phyloP scores from a whole-genome alignment of 106 monocot species.

The Phalaenopsis equestris region DNA sequence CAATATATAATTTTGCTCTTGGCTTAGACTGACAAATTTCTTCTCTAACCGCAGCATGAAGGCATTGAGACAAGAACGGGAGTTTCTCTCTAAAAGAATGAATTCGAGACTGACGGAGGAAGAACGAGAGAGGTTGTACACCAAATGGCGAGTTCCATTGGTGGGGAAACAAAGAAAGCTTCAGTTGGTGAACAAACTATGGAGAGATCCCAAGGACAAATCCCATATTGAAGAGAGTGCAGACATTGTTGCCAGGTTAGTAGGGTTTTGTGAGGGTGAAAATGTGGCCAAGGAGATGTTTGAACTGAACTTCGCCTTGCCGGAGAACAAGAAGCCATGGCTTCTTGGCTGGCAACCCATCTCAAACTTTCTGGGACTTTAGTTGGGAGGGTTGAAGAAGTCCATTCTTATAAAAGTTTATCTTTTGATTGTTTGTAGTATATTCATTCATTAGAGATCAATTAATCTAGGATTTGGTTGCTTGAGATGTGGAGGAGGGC shows the following conservation, averaged over 20 bases:
- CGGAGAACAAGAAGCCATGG: slow-evolving; percentile 79
- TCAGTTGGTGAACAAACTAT: slow-evolving; percentile 80
- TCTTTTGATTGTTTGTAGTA: too few species aligned
- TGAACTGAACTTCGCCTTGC: slow-evolving; percentile 79
- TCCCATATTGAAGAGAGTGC: slow-evolving; percentile 82
- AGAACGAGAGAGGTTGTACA: slow-evolving; percentile 65
- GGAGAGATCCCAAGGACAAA: slow-evolving; percentile 63
- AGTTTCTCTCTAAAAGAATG: slow-evolving; percentile 69
- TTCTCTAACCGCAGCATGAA: slow-evolving; percentile 46
- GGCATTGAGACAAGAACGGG: slow-evolving; percentile 72
- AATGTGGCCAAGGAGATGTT: slow-evolving; percentile 93
- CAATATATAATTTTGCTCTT: too few species aligned
- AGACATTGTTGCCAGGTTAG: slow-evolving; percentile 79
- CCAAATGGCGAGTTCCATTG: slow-evolving; percentile 70
- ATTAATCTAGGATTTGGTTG: too few species aligned
- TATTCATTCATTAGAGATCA: too few species aligned
- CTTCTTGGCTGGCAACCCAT: slow-evolving; percentile 78
- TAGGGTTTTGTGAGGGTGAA: slow-evolving; percentile 84
- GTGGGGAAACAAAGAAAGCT: slow-evolving; percentile 83
- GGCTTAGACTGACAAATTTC: neutral
- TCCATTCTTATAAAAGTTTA: too few species aligned
- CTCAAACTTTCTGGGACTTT: slow-evolving; percentile 58
- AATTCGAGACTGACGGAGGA: slow-evolving; percentile 69
- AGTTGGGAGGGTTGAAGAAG: neutral
- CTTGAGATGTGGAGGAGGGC: too few species aligned